Base-by-base conservation (phyloP, 2,329 filamentous ascomycete genomes). In the Apiospora arundinis region DNA sequence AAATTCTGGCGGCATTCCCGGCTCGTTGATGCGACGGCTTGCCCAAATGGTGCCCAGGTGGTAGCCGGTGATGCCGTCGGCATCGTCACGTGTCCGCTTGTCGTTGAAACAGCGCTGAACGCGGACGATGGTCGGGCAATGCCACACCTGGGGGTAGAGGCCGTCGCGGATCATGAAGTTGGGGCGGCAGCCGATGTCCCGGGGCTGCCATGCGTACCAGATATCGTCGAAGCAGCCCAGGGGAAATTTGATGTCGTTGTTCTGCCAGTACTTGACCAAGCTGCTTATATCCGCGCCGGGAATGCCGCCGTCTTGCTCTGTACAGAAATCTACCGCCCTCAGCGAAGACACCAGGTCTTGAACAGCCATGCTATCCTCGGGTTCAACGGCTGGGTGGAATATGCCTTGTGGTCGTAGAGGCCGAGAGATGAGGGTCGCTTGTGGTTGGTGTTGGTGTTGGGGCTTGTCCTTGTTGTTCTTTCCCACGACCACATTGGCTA, bases 11-110 rank as follows among this genome's bases (percentile, higher is more conserved):
- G 28, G 28, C 7, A 8, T 0, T 16, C n/a, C 18, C 16, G 4
- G 16, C 1, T 2, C 1, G 8, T 2, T 12, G 9, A 4, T 14
- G 1, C 8, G 52, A 2, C 16, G 9, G 16, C 28, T n/a, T 16
- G 28, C 14, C 52, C 52, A 60, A 16, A 60, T 60, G 6, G 52
- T 37, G 28, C 52, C 52, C 52, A 60, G 28, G 16, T 37, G 16
- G 8, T 37, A 60, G 16, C 52, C 37, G 3, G 52, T 60, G 16
- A 60, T 37, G 1, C 52, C 52, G 18, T 37, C 18, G 28, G 52
- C 52, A 0, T 11, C 52, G 28, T 60, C 8, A 18, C 37, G 1
- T n/a, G 9, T 16, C 52, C 28, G 7, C 7, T n/a, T 37, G 16
- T 28, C 28, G 28, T 37, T 6, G 28, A 60, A 60, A 16, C 52